A percentile compares a stretch with the other conserved stretches of the same genome.
phyloP scores from a whole-genome alignment of 208 protist genomes.

The Phytomonas francai region DNA sequence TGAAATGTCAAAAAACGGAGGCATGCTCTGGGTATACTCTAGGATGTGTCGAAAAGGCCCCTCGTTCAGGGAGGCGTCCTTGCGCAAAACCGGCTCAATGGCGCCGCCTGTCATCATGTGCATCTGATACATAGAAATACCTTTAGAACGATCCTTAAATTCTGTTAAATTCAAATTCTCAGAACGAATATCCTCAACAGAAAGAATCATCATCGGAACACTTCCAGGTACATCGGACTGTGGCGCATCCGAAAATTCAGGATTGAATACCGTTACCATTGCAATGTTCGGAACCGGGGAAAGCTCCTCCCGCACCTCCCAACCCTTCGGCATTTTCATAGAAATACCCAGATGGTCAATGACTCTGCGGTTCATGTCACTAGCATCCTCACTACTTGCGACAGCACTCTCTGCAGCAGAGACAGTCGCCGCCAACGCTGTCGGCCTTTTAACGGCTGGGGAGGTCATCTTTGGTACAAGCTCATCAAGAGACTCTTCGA shows the following conservation, averaged over 20 bases:
- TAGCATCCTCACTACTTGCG: slow-evolving; percentile 2
- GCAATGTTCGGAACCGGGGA: slow-evolving; percentile 71
- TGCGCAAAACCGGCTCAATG: slow-evolving; percentile 50
- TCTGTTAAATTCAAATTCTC: slow-evolving; percentile 65
- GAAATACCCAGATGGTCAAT: slow-evolving; percentile 47
- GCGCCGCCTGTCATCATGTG: slow-evolving; percentile 69
- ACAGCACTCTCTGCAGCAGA: not conserved
- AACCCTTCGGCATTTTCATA: slow-evolving; percentile 39
- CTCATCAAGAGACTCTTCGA: slow-evolving; percentile 23
- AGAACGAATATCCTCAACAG: slow-evolving; percentile 62
- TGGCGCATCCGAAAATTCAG: slow-evolving; percentile 35
- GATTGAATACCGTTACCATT: slow-evolving; percentile 71
- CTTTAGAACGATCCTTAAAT: slow-evolving; percentile 74
- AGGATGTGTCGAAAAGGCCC: slow-evolving; percentile 58
- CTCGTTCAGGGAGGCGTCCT: slow-evolving; percentile 28
- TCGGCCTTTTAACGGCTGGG: not conserved
- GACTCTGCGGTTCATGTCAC: slow-evolving; percentile 9
- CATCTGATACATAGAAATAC: slow-evolving; percentile 67
- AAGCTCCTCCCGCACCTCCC: slow-evolving; percentile 63
- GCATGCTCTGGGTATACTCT: slow-evolving; percentile 60
- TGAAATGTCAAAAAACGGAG: slow-evolving; percentile 56
- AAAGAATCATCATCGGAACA: slow-evolving; percentile 62
- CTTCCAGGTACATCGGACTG: slow-evolving; percentile 30
- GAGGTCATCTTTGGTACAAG: slow-evolving; percentile 8
- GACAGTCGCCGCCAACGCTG: not conserved